These are phyloP conservation scores for Chlamydomonas reinhardtii DNA, from an alignment of 163 green algal genomes.

Conservation along the genomic window DNA sequence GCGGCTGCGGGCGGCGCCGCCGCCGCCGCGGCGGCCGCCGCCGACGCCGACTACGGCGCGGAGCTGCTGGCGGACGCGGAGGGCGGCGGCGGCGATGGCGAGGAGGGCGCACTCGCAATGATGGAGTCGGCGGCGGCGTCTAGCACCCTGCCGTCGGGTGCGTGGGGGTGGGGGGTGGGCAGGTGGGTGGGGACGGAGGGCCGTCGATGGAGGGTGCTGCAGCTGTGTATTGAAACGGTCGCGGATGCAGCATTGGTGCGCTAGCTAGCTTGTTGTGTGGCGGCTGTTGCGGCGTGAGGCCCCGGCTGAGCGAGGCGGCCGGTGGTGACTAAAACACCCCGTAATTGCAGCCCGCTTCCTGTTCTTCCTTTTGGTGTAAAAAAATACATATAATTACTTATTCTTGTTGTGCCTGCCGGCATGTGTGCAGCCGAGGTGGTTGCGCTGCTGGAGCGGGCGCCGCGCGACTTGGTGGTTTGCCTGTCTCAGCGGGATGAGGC, in stretches of 20 bases:
- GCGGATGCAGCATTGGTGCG: no score
- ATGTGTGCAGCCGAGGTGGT: constrained; percentile 62
- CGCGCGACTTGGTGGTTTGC: constrained; percentile 62
- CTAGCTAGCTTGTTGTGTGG: no score
- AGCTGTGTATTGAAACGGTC: no score
- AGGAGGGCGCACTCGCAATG: constrained; percentile 40
- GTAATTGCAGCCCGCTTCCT: not conserved
- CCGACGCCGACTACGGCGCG: constrained; percentile 26
- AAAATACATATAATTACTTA: no score
- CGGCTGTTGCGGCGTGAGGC: no score
- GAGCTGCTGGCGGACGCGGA: constrained; percentile 24
- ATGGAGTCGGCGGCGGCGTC: not conserved
- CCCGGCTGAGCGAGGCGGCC: no score
- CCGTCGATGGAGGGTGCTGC: no score
- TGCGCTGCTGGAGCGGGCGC: constrained; percentile 61
- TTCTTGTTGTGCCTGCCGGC: no score
- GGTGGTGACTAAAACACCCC: no score
- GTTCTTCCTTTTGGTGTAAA: no score
- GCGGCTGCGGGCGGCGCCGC: not conserved
- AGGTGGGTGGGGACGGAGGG: not conserved
- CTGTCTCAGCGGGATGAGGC: constrained; percentile 63
- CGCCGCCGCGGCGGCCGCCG: not conserved
- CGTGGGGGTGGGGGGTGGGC: not conserved
- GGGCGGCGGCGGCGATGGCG: constrained; percentile 7
- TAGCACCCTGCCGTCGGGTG: not conserved